Evolutionary conservation across 2,329 filamentous ascomycete genomes (phyloP).

Genomic region (Bipolaris zeicola): DNA sequence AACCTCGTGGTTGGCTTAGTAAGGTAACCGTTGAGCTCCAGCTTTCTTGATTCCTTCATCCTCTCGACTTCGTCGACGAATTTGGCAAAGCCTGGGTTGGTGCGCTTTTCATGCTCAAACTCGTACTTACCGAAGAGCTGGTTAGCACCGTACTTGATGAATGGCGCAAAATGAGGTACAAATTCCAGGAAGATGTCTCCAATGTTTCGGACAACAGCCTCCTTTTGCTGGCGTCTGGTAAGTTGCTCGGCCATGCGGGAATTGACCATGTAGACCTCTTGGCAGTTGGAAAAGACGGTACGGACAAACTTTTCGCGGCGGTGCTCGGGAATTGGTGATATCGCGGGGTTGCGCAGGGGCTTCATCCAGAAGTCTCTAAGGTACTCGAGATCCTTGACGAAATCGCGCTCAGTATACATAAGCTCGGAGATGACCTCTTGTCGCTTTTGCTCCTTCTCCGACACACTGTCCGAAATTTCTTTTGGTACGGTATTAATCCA

Average conservation of each 20-base stretch:
- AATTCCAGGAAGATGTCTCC: conserved; percentile 95
- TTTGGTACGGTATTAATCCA: conserved; percentile 99
- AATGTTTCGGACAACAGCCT: conserved; percentile 83
- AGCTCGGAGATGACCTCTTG: conserved; percentile 98
- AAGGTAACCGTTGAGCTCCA: conserved; percentile 95
- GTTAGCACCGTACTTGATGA: conserved; percentile 94
- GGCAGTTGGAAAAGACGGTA: conserved; percentile 93
- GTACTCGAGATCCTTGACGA: conserved; percentile 98
- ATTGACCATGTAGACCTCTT: conserved; percentile 93
- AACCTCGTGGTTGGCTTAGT: conserved; percentile 97
- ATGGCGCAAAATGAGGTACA: conserved; percentile 90
- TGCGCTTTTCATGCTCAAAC: conserved; percentile 92
- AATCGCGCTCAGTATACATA: conserved; percentile 98
- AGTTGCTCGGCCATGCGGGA: conserved; percentile 85
- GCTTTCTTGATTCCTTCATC: conserved; percentile 92
- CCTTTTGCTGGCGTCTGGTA: conserved; percentile 87
- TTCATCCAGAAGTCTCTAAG: conserved; percentile 98
- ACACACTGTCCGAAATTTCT: conserved; percentile 87
- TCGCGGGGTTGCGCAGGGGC: conserved; percentile 71
- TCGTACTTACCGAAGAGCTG: conserved; percentile 97
- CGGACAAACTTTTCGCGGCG: conserved; percentile 89
- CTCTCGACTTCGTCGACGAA: conserved; percentile 97
- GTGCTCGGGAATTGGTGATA: conserved; percentile 86
- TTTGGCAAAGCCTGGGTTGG: conserved; percentile 81
- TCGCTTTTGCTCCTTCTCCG: conserved; percentile 92